Evolutionary conservation across 345 rosid genomes (phyloP).

Genomic region (Chamaenerion angustifolium): DNA sequence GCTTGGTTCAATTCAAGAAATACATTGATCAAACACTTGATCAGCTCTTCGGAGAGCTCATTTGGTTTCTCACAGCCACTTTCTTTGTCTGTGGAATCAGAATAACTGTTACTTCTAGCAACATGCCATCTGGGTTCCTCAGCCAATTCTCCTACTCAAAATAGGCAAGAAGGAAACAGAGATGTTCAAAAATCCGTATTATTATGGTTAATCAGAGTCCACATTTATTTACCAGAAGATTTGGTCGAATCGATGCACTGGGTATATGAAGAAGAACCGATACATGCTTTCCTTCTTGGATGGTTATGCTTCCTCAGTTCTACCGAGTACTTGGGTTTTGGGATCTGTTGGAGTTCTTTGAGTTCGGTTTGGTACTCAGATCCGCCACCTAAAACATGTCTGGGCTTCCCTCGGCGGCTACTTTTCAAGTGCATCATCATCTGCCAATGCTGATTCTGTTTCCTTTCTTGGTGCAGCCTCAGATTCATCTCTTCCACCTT

Average conservation of each 20-base stretch:
- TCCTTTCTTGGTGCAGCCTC: constrained; percentile 43
- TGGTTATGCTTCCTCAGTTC: constrained; percentile 21
- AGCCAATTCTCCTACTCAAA: constrained; percentile 17
- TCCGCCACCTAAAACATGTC: constrained; percentile 13
- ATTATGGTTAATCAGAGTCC: too few relatives aligned
- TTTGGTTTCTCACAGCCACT: constrained; percentile 42
- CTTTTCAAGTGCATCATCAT: constrained; percentile 19
- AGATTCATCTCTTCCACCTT: constrained; percentile 53
- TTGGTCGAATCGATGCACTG: constrained; percentile 28
- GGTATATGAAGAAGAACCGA: constrained; percentile 46
- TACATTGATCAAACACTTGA: constrained; percentile 51
- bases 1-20: constrained; percentile 51
- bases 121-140: constrained; percentile 29
- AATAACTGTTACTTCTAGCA: constrained; percentile 25
- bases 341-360: constrained; percentile 21
- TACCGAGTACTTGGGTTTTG: constrained; percentile 38
- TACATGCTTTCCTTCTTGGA: constrained; percentile 44
- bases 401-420: constrained; percentile 16
- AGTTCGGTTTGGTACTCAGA: not conserved
- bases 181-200: not conserved
- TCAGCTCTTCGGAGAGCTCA: constrained; percentile 57
- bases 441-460: constrained; percentile 30
- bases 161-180: not conserved
- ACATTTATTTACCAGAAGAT: constrained; percentile 23
- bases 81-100: constrained; percentile 18